Conservation (phyloP, 78 protist species). For the Dictyostelium intermedium region DNA sequence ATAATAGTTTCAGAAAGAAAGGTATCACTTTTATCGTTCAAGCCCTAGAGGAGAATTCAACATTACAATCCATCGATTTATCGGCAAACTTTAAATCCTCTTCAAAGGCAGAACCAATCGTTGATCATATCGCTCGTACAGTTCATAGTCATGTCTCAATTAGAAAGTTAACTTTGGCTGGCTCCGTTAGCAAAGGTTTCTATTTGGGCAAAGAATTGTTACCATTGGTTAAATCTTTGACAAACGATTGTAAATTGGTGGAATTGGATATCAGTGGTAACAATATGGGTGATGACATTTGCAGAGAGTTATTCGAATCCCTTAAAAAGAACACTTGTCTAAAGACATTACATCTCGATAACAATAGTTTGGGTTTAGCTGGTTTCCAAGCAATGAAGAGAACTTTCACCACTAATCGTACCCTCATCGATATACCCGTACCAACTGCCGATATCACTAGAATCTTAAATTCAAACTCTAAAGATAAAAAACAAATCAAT, state of each 20-base stretch:
- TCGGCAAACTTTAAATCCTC: conserved; percentile 30
- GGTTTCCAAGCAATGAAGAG: conserved; percentile 76
- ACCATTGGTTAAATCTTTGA: conserved; percentile 47
- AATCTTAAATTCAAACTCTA: not conserved
- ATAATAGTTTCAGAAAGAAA: conserved; percentile 46
- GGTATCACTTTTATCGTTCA: conserved; percentile 46
- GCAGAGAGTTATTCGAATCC: conserved; percentile 67
- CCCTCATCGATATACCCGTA: conserved; percentile 65
- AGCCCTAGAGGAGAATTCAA: conserved; percentile 57
- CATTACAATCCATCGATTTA: conserved; percentile 29
- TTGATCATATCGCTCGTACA: conserved; percentile 46
- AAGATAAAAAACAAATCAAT: conserved; percentile 51
- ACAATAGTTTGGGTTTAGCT: conserved; percentile 38
- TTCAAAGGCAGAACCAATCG: conserved; percentile 29
- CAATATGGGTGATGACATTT: conserved; percentile 55
- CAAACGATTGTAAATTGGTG: conserved; percentile 28
- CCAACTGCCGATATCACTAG: conserved; percentile 65
- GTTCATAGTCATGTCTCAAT: conserved; percentile 2
- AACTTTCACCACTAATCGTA: conserved; percentile 54
- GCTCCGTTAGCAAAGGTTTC: conserved; percentile 7
- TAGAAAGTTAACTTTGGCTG: conserved; percentile 13
- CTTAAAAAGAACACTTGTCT: conserved; percentile 30
- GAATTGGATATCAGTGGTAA: conserved; percentile 66
- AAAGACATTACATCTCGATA: conserved; percentile 6
- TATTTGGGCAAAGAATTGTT: conserved; percentile 45